Base-by-base conservation (phyloP, 2,329 filamentous ascomycete genomes). In the Thelonectria blattea region DNA sequence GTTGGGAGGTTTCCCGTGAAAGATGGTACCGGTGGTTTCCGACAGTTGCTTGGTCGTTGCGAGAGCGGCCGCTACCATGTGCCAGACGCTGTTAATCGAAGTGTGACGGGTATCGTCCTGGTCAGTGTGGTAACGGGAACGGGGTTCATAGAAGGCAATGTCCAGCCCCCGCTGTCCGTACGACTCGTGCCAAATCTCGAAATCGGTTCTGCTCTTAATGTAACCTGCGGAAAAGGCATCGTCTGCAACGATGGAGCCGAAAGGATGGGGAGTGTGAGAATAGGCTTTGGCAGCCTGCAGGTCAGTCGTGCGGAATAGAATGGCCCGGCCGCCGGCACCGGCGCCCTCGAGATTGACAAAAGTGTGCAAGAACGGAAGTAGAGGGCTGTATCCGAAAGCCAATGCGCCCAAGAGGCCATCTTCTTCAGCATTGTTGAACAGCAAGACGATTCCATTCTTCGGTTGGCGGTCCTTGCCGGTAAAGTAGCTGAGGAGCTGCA, bases 291-390 rank as follows among this genome's bases (percentile, higher is more conserved):
- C 94, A 22, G 96, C 89, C 75, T 97, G 90, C 3, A 89, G 86
- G 75, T 98, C 95, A 0, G 93, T 94, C 53, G 89, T 90, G 60
- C 95, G 87, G 78, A 99, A 98, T 2, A 98, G 80, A 11, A 90
- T 90, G 3, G 94, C 93, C 60, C 92, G 85, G 1, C 94, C 93
- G 11, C 95, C 95, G 12, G 94, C 94, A 51, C 94, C 95, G 42
- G 94, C 94, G 12, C 95, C 95, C 76, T 99, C 95, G 15, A 99
- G 85, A 68, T 99, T 99, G 66, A 98, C 80, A 72, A 99, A 98
- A 0, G 92, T 92, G 72, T 93, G 91, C 10, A 92, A 85, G 58
- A 96, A 91, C 53, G 86, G 87, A 11, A 92, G 87, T 64, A 97
- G 82, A 0, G 93, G 91, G 73, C 93, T 92, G 66, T 92, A 88